Conservation (phyloP, 805 yeast genomes). For the Zygosaccharomyces bisporus region DNA sequence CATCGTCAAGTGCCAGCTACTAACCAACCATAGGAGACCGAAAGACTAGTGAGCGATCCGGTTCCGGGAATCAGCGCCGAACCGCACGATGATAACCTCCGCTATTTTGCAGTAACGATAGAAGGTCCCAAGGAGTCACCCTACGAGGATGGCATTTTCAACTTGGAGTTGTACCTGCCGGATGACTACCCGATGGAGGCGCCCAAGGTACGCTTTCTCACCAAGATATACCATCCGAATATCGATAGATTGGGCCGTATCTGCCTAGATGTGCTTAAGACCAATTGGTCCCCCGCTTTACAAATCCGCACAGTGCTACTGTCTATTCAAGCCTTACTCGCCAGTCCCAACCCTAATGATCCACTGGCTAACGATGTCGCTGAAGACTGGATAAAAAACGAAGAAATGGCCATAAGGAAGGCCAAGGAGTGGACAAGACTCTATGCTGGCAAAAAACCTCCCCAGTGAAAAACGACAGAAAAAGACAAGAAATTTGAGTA, state of each 20-base stretch:
- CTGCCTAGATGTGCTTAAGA: conserved; percentile 89
- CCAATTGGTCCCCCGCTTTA: conserved; percentile 97
- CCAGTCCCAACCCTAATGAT: conserved; percentile 97
- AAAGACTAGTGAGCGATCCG: conserved; percentile 86
- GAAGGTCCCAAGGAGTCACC: conserved; percentile 92
- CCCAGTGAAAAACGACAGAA: not conserved
- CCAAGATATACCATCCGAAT: conserved; percentile 94
- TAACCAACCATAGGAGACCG: conserved; percentile 63
- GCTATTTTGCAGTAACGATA: conserved; percentile 88
- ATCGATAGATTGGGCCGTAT: conserved; percentile 93
- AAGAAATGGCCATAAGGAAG: conserved; percentile 69
- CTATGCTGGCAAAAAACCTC: conserved; percentile 30
- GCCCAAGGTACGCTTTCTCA: conserved; percentile 89
- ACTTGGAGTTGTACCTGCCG: conserved; percentile 82
- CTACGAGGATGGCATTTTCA: conserved; percentile 79
- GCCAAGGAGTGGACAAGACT: conserved; percentile 52
- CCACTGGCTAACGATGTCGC: conserved; percentile 98
- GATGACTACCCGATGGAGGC: conserved; percentile 99
- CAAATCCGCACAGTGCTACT: conserved; percentile 90
- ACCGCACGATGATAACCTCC: conserved; percentile 90
- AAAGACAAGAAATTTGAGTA: not conserved
- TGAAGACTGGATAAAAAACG: conserved; percentile 89
- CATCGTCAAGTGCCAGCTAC: conserved; percentile 2
- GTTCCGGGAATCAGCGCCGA: conserved; percentile 92
- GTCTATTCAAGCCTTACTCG: conserved; percentile 88